Evolutionary conservation across 140 eudicot genomes (phyloP), one percentile per base, ranked within the genome.

Genomic region (Ambrosia hybrid): DNA sequence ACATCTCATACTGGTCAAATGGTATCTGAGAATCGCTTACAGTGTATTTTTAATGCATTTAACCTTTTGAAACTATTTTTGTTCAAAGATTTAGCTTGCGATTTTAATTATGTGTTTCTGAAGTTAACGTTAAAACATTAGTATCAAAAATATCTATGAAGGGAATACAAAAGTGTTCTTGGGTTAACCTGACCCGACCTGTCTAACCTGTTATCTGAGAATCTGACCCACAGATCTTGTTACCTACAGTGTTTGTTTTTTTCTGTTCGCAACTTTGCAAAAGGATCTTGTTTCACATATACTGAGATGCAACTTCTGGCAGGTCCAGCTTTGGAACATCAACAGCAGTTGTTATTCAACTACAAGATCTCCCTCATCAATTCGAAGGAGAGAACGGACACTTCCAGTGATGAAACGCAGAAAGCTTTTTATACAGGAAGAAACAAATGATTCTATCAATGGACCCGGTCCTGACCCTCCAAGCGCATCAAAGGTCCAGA

Each of bases 291-390:
- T 21, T 21, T 21, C 30, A 21, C 30, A 21, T 21, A 21, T 53
- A 33, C 12, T 34, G 26, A 51, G 6, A 48, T 26, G 21, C 58
- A 67, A 67, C 53, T 37, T 55, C 13, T 68, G 0, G 6, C 67
- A 92, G 98, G 88, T 92, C 51, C 89, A 94, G 9, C 75, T 87
- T 62, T 92, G 98, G 98, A 86, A 84, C 73, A 82, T 89, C 59
- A 67, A 81, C 48, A 79, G 62, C 83, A 85, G 93, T 68, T 85
- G 88, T 65, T 87, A 87, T 70, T 86, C 95, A 62, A 79, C 72
- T 41, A 77, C 83, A 2, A 80, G 92, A 76, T 83, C 95, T 46
- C 85, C 90, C 0, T 88, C 91, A 37, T 83, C 91, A 26, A 79
- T 81, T 15, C 73, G 98, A 67, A 85, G 80, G 73, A 81, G 95